Evolutionary conservation across 2,329 filamentous ascomycete species (phyloP), one percentile per base, ranked within the genome.

Genomic region (Pseudopyrenochaeta lycopersici): DNA sequence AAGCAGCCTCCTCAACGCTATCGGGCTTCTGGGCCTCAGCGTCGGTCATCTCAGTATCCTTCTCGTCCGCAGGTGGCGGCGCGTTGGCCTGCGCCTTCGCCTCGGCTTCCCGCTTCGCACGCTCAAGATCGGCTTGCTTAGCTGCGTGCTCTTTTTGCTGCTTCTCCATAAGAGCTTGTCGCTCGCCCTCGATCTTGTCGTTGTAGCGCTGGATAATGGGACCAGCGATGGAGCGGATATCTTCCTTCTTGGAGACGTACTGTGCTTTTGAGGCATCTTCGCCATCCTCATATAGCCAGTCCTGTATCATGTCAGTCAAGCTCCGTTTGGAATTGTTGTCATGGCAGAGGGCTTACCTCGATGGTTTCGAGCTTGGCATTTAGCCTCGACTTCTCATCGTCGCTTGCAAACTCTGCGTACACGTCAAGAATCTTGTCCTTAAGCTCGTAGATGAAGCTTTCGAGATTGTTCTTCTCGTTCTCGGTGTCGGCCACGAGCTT

Each of bases 391-490:
- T 97, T 97, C 86, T 98, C 94, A 42, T 96, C 91, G 4, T 97
- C 93, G 70, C 82, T 95, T 59, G 91, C 89, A 63, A 97, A 92
- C 44, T 96, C 91, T 62, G 92, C 82, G 77, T 96, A 97, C 67
- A 92, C 86, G 70, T 96, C 92, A 65, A 97, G 92, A 46, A 98
- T 86, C 87, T 97, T 97, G 80, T 92, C 92, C 68, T 94, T 90
- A 75, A 97, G 85, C 72, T 98, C 93, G 81, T 99, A 99, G 80
- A 98, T 97, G 81, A 90, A 96, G 20, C 91, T 88, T 84, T 99
- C 95, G 48, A 99, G 90, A 81, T 98, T 94, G 83, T 99, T 99
- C 91, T 98, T 99, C 88, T 96, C 96, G 83, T 98, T 92, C 76
- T 98, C 95, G 32, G 95, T 99, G 77, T 98, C 95, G 67, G 91